These are phyloP conservation scores for Cytidiella melzeri DNA, from an alignment of 768 basidiomycete species.

Conservation along the genomic window DNA sequence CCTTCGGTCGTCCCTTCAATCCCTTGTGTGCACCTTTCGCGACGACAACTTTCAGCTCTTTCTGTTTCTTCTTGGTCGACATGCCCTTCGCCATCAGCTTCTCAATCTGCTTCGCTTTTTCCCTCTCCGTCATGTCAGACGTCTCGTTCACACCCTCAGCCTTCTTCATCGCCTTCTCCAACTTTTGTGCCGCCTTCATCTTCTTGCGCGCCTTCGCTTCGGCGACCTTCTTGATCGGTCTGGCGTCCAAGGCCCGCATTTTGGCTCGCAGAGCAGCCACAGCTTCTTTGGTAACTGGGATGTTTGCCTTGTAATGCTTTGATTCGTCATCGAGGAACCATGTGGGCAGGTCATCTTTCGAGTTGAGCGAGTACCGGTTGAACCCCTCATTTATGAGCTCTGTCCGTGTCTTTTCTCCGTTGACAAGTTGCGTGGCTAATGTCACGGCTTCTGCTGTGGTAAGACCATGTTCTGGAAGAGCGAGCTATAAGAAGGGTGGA, in stretches of 20 bases:
- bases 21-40: constrained; percentile 89
- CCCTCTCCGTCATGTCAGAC: constrained; percentile 86
- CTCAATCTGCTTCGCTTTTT: constrained; percentile 91
- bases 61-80: constrained; percentile 55
- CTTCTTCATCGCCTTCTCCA: constrained; percentile 93
- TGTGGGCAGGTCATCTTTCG: constrained; percentile 84
- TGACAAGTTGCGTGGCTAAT: constrained; percentile 86
- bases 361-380: constrained; percentile 85
- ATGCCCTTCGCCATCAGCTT: constrained; percentile 83
- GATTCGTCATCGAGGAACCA: constrained; percentile 99
- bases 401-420: constrained; percentile 83
- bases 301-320: constrained; percentile 87
- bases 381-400: constrained; percentile 93
- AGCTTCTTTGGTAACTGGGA: constrained; percentile 97
- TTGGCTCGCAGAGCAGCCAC: constrained; percentile 78
- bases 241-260: constrained; percentile 89
- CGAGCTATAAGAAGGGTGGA: background rate
- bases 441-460: constrained; percentile 87
- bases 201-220: constrained; percentile 99
- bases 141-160: constrained; percentile 90
- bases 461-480: constrained; percentile 64
- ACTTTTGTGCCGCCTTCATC: constrained; percentile 72
- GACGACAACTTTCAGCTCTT: constrained; percentile 81
- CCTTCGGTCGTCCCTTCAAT: constrained; percentile 88
- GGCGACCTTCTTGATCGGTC: constrained; percentile 98